A percentile compares a stretch with the other conserved stretches of the same genome.
Evolutionary conservation across 768 basidiomycete species (phyloP).

Genomic region (Panellus pusillus): DNA sequence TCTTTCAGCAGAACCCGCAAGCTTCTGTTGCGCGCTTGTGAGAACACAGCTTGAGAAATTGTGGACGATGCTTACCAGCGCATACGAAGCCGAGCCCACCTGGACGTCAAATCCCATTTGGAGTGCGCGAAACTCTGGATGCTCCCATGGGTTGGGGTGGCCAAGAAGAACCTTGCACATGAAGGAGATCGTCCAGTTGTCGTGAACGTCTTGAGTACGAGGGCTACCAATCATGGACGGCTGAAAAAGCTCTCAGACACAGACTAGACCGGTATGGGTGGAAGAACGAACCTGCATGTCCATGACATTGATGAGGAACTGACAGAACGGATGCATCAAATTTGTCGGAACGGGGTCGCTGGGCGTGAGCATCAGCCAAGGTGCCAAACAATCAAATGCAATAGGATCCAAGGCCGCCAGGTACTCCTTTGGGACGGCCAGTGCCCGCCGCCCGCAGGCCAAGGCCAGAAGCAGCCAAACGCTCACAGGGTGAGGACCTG

Average conservation of each 20-base stretch:
- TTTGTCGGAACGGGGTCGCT: background rate
- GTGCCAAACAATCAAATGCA: background rate
- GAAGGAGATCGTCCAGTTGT: background rate
- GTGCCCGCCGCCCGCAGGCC: background rate
- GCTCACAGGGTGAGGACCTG: constrained; percentile 1
- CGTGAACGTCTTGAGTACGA: background rate
- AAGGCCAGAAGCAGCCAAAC: constrained; percentile 2
- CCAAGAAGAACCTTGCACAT: background rate
- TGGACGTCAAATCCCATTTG: background rate
- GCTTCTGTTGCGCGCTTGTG: too few relatives aligned
- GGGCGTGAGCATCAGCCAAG: background rate
- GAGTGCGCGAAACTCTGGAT: background rate
- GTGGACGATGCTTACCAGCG: background rate
- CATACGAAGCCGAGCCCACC: background rate
- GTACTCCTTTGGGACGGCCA: background rate
- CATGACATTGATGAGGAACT: background rate
- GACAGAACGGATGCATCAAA: background rate
- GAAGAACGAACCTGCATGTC: background rate
- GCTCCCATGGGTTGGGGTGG: background rate
- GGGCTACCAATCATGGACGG: background rate
- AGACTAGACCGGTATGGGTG: background rate
- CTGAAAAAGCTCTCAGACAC: background rate
- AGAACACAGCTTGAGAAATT: too few relatives aligned
- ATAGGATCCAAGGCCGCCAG: background rate
- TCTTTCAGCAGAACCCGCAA: too few relatives aligned